Base-by-base conservation (phyloP, 75 land plant species). In the Pinus albicaulis region DNA sequence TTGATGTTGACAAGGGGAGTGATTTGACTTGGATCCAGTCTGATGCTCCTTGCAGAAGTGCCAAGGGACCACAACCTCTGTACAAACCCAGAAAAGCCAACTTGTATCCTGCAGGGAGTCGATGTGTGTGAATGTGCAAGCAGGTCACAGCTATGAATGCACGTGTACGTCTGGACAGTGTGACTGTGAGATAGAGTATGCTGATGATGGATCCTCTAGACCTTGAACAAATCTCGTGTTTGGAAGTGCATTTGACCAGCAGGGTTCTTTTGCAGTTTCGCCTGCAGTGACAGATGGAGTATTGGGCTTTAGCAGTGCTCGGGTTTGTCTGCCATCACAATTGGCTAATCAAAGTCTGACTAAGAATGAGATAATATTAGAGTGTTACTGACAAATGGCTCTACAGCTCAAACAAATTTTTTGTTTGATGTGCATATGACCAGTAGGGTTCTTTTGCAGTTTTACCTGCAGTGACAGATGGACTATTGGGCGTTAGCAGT, bases 31-130 rank as follows among this genome's bases (percentile, higher is more conserved):
- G 96, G 96, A 82, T 91, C 57, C 96, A 93, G 48, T 93, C 93
- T 86, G 91, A 91, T 86, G 96, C 93, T 78, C 96, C 96, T n/a
- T 93, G 96, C 78, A 79, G 77, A n/a, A 85, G 96, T 84, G 91
- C 89, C 24, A 76, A 94, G 97, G 94, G 94, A 71, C 88, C 94
- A 22, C 90, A 92, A 76, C 86, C 90, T 56, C 72, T 88, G 31
- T 94, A 94, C 83, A 87, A 86, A 55, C 98, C 98, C 3, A 57
- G 58, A 86, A 78, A 81, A 79, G 68, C 12, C 84, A 87, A 2
- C 61, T 94, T 48, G 83, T 94, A 20, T 84, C 85, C 57, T 74
- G 77, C 24, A 80, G 81, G 57, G 85, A 83, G 34, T 76, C 91
- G 11, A 56, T 86, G 57, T 94, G 98, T 75, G 31, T 73, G 17